phyloP scores from a whole-genome alignment of 805 yeast species.

The Kazachstania bromeliacearum region DNA sequence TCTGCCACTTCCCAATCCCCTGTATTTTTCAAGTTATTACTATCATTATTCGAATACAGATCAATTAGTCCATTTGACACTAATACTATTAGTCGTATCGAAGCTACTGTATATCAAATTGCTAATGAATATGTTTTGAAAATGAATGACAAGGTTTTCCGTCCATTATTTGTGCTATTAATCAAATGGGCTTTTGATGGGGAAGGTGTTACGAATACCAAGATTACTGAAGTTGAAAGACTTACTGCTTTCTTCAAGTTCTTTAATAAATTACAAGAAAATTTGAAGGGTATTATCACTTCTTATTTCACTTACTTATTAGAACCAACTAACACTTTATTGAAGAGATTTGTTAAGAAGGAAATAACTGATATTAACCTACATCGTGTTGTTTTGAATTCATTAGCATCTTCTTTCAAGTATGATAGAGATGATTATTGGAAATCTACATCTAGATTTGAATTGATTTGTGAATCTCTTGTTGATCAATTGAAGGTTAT shows the following conservation, averaged over 20 bases:
- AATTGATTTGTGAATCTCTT: conserved; percentile 52
- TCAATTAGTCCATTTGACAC: conserved; percentile 48
- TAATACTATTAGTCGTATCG: conserved; percentile 73
- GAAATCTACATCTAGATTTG: conserved; percentile 82
- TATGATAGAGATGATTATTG: conserved; percentile 92
- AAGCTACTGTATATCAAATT: conserved; percentile 61
- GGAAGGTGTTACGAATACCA: conserved; percentile 46
- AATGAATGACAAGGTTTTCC: conserved; percentile 84
- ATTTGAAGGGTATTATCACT: conserved; percentile 78
- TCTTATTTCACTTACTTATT: conserved; percentile 77
- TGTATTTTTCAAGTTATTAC: conserved; percentile 55
- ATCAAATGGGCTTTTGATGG: conserved; percentile 91
- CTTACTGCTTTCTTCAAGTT: conserved; percentile 73
- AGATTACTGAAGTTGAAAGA: conserved; percentile 45
- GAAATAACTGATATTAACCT: conserved; percentile 42
- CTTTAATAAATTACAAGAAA: conserved; percentile 75
- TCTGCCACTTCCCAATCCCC: conserved; percentile 64
- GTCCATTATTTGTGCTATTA: conserved; percentile 80
- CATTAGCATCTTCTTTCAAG: conserved; percentile 73
- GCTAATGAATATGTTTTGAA: conserved; percentile 77
- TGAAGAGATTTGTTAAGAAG: conserved; percentile 40
- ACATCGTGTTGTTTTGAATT: conserved; percentile 63
- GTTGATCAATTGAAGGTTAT: conserved; percentile 56
- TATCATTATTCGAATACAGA: conserved; percentile 64
- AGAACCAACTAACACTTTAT: conserved; percentile 55